phyloP scores from a whole-genome alignment of 441 rosid genomes.

The Populus tomentosa region DNA sequence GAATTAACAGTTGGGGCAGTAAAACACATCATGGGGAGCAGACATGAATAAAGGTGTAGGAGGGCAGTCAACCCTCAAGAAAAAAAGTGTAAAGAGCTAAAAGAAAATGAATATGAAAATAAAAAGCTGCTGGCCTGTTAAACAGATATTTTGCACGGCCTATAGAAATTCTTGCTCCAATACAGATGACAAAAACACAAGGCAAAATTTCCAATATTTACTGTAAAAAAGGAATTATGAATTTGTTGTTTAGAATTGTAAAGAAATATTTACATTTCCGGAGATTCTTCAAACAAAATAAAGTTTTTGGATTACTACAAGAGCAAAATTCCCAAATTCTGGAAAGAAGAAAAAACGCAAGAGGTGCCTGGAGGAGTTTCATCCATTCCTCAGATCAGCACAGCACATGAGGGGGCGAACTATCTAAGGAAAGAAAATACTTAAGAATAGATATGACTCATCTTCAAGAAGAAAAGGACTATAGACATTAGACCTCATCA shows the following conservation, averaged over 20 bases:
- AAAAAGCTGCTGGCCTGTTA: not conserved
- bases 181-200: too few relatives aligned
- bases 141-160: not conserved
- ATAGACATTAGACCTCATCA: not conserved
- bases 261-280: too few relatives aligned
- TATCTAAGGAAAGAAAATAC: too few relatives aligned
- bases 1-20: not conserved
- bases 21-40: not conserved
- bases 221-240: too few relatives aligned
- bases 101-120: not conserved
- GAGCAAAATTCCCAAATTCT: not conserved
- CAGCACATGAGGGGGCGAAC: not conserved
- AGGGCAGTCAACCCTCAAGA: not conserved
- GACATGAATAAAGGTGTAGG: not conserved
- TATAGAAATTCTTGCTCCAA: not conserved
- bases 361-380: not conserved
- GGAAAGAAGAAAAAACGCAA: not conserved
- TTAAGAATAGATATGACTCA: too few relatives aligned
- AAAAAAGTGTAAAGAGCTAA: not conserved
- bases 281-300: too few relatives aligned
- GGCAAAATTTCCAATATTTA: too few relatives aligned
- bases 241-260: too few relatives aligned
- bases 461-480: not conserved
- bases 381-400: not conserved
- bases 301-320: not conserved